A percentile compares a stretch with the other conserved stretches of the same genome.
These are phyloP conservation scores for Notholithocarpus densiflorus DNA, from an alignment of 306 rosid genomes.

Conservation along the genomic window DNA sequence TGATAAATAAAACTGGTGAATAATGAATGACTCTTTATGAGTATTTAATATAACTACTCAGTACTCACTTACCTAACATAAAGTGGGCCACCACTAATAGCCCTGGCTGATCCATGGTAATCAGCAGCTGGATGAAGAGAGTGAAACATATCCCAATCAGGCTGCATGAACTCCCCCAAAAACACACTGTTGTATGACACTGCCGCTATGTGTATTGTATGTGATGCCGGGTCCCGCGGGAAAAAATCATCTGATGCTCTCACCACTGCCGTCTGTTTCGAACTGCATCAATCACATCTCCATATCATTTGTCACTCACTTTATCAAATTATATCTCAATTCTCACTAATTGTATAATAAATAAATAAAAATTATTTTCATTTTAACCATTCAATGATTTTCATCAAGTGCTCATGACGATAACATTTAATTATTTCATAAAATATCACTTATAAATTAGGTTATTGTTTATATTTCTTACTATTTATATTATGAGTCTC, in stretches of 20 bases:
- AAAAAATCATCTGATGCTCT: constrained; percentile 90
- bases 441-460: too few relatives aligned
- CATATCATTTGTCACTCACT: not conserved
- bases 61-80: constrained; percentile 49
- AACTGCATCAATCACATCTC: constrained; percentile 27
- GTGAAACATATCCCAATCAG: constrained; percentile 99
- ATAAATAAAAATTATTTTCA: not conserved
- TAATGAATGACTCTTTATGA: too few relatives aligned
- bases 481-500: too few relatives aligned
- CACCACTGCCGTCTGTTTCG: constrained; percentile 75
- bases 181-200: constrained; percentile 89
- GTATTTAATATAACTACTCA: too few relatives aligned
- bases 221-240: constrained; percentile 79
- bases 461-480: too few relatives aligned
- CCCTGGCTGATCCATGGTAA: constrained; percentile 89
- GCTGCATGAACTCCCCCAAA: constrained; percentile 88
- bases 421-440: too few relatives aligned
- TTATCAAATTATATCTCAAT: not conserved
- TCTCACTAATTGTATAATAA: not conserved
- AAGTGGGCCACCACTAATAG: constrained; percentile 89
- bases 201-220: constrained; percentile 83
- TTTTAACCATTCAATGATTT: too few relatives aligned
- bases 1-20: too few relatives aligned
- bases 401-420: too few relatives aligned
- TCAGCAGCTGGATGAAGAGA: constrained; percentile 81